Base-by-base conservation (phyloP, 768 basidiomycete genomes). In the Mycena rebaudengoi region DNA sequence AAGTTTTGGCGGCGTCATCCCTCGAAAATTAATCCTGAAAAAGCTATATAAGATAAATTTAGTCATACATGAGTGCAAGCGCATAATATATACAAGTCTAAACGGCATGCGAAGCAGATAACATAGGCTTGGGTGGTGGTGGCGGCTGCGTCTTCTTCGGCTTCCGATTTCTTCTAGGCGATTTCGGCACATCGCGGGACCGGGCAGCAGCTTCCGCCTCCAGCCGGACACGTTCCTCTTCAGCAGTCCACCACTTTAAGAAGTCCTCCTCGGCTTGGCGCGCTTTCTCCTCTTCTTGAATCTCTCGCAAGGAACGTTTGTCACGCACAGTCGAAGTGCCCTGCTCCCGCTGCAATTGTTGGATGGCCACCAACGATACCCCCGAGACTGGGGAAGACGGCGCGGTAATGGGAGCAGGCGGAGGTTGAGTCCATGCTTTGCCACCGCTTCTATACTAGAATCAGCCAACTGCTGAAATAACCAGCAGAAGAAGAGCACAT, bases 211-310 rank as follows among this genome's bases (percentile, higher is more conserved):
- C 71, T 63, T 77, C 71, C 54, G 80, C 79, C 74, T 91, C 89
- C 32, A 79, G 66, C 66, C 77, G 82, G n/a, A 92, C 74, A 16
- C 91, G 82, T 69, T 86, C 88, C 74, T 95, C 93, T 75, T 97
- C 96, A 7, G 83, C 88, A 1, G 86, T 80, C 94, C 95, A 98
- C 96, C 96, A 98, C 68, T 80, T 85, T 74, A 96, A 74, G 73
- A 98, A 98, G 62, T 92, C 92, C 4, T 80, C 87, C 75, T 96
- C 94, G 49, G 82, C 83, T 63, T 83, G 86, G 26, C 82, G 82
- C 40, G 83, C 86, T 32, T 78, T 79, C 73, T 96, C 94, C 73
- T 98, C 95, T 61, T 89, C 87, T 74, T 97, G 95, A 41, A 98
- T 98, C 64, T 97, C 89, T 16, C 82, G 79, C 60, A 97, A 77